phyloP scores from a whole-genome alignment of 1,284 basidiomycete genomes.

The Sanguinoderma infundibulare region DNA sequence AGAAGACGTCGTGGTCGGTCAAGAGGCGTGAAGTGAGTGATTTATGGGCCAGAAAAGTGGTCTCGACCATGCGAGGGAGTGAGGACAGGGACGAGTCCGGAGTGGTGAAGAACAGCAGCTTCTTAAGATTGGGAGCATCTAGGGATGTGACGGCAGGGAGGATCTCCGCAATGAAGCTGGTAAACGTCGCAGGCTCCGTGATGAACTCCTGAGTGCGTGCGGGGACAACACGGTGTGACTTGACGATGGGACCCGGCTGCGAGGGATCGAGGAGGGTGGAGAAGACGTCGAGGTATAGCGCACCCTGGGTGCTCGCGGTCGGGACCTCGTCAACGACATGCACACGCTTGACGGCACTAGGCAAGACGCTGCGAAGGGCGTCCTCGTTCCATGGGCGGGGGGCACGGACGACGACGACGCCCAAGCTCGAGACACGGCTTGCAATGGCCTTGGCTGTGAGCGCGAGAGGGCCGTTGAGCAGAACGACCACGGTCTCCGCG shows the following conservation, averaged over 20 bases:
- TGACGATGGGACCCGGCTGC: slow-evolving; percentile 48
- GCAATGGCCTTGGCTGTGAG: slow-evolving; percentile 57
- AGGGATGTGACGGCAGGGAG: slow-evolving; percentile 23
- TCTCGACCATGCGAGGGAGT: slow-evolving; percentile 59
- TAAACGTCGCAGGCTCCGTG: slow-evolving; percentile 48
- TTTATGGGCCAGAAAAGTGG: slow-evolving; percentile 52
- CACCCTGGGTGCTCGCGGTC: slow-evolving; percentile 62
- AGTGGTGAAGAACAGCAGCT: slow-evolving; percentile 65
- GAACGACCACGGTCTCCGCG: slow-evolving; percentile 62
- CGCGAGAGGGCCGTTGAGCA: slow-evolving; percentile 75
- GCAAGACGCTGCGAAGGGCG: slow-evolving; percentile 60
- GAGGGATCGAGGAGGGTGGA: slow-evolving; percentile 54
- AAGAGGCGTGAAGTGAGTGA: slow-evolving; percentile 61
- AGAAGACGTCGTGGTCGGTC: slow-evolving; percentile 70
- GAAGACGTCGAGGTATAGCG: slow-evolving; percentile 77
- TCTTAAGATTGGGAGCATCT: slow-evolving; percentile 46
- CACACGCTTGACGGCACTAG: slow-evolving; percentile 56
- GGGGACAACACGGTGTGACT: slow-evolving; percentile 63
- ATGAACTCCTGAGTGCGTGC: slow-evolving; percentile 57
- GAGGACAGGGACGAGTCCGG: slow-evolving; percentile 56
- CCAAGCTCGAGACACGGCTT: slow-evolving; percentile 50
- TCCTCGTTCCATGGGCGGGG: slow-evolving; percentile 78
- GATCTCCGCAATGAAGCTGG: slow-evolving; percentile 45
- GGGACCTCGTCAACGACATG: slow-evolving; percentile 81
- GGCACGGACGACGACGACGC: slow-evolving; percentile 72